Evolutionary conservation across 495 filamentous ascomycete species (phyloP).

Genomic region (Articulospora tetracladia): DNA sequence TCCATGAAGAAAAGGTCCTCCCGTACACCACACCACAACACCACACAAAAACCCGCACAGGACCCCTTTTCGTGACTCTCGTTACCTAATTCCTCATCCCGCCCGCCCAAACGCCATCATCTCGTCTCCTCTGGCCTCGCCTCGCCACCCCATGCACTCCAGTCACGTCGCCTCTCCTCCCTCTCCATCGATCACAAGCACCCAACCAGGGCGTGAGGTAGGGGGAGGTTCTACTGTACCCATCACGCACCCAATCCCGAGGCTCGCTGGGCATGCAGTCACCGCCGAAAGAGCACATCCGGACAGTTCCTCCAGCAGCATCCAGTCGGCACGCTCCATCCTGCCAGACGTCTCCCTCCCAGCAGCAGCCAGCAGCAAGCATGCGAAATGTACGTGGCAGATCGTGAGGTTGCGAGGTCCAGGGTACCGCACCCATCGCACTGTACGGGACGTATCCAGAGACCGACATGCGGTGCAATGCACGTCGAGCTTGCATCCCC

Average conservation of each 20-base stretch:
- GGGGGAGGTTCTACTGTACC: too few species aligned
- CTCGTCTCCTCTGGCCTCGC: too few species aligned
- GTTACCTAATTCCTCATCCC: not conserved
- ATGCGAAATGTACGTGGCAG: conserved; percentile 4
- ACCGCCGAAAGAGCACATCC: not conserved
- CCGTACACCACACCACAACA: too few species aligned
- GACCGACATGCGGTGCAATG: not conserved
- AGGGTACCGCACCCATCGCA: too few species aligned
- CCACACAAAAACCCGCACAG: not conserved
- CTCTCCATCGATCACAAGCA: not conserved
- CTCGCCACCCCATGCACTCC: not conserved
- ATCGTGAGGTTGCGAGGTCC: conserved; percentile 2
- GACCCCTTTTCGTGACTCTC: not conserved
- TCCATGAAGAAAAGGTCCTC: too few species aligned
- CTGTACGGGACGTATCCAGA: too few species aligned
- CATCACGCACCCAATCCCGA: not conserved
- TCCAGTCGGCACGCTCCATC: not conserved
- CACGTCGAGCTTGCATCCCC: not conserved
- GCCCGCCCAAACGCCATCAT: not conserved
- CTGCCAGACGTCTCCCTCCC: not conserved
- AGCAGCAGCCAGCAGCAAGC: too few species aligned
- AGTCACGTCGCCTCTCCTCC: not conserved
- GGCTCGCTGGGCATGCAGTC: not conserved
- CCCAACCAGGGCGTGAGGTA: not conserved
- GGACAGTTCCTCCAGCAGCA: not conserved